Base-by-base conservation (phyloP, 768 basidiomycete species). In the Agaricus blazei region DNA sequence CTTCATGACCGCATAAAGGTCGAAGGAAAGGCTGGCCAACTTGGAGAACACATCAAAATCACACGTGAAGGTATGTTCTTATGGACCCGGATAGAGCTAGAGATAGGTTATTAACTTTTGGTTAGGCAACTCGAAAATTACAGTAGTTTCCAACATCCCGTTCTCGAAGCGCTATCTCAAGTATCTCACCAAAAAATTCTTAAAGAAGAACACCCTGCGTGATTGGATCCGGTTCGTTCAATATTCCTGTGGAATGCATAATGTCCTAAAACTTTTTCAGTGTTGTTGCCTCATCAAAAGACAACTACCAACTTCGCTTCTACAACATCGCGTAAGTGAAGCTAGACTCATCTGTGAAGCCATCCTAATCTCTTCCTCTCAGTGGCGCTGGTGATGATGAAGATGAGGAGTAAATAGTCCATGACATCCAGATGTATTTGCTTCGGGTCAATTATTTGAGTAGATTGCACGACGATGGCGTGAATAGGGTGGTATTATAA, bases 141-240 rank as follows among this genome's bases (percentile, higher is more conserved):
- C 85, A 54, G 83, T 98, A 63, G 84, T 87, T 50, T 87, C 93
- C 51, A 85, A 76, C 66, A 85, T 96, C 69, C 85, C 92, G 54
- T 88, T 98, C 75, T 98, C 96, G 49, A 98, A 98, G 78, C 83
- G 92, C 55, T 98, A 97, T 74, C 85, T 98, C 70, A 98, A 98
- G 75, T 99, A 98, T 76, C 80, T 98, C 58, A 98, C 96, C 60
- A 98, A 98, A 83, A 96, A 96, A 79, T 95, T 93, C 82, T 81
- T 98, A 75, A 98, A 98, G 84, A 97, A 97, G 84, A 94, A 95
- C 77, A 75, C 80, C 44, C 81, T 97, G 64, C 87, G 94, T 62
- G 95, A 98, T 76, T 98, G 93, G 90, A 93, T 98, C 70, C 94
- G 93, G 84, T 87, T 60, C 48, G 76, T 68, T 14, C 15, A 36